These are phyloP conservation scores for Podosphaera xanthii DNA, from an alignment of 2,329 filamentous ascomycete genomes.

Conservation along the genomic window DNA sequence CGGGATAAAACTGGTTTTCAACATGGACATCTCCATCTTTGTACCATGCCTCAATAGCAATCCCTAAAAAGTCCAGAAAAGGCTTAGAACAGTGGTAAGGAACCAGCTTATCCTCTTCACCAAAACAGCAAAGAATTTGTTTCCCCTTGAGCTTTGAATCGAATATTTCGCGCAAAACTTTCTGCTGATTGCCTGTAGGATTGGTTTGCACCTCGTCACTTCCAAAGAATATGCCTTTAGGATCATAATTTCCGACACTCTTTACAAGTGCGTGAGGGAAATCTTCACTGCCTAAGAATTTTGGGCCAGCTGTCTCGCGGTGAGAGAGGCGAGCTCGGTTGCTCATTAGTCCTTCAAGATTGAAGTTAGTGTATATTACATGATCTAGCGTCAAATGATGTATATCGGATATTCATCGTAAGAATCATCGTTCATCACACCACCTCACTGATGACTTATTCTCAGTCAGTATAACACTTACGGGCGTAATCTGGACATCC, in stretches of 20 bases:
- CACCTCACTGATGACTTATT: too few species aligned
- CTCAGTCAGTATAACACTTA: constrained; percentile 16
- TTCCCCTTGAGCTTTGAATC: constrained; percentile 33
- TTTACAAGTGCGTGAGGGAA: constrained; percentile 50
- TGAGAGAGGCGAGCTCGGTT: constrained; percentile 56
- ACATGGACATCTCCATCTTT: constrained; percentile 31
- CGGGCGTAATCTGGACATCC: constrained; percentile 76
- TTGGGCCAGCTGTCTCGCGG: constrained; percentile 30
- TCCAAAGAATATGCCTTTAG: constrained; percentile 49
- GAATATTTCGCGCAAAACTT: constrained; percentile 23
- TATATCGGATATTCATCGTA: too few species aligned
- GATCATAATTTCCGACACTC: constrained; percentile 44
- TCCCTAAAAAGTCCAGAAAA: constrained; percentile 38
- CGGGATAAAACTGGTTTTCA: constrained; percentile 44
- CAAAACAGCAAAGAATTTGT: constrained; percentile 39
- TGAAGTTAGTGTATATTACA: not conserved
- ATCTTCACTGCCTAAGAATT: constrained; percentile 54
- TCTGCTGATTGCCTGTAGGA: constrained; percentile 19
- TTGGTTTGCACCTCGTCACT: constrained; percentile 16
- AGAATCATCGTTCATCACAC: too few species aligned
- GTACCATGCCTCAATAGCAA: constrained; percentile 27
- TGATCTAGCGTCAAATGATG: too few species aligned
- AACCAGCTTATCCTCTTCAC: constrained; percentile 47
- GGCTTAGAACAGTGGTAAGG: constrained; percentile 37
- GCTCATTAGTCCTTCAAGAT: constrained; percentile 33